A percentile compares a stretch with the other conserved stretches of the same genome.
Conservation (phyloP, 2,329 filamentous ascomycete genomes). For the Pseudopyricularia javanii region DNA sequence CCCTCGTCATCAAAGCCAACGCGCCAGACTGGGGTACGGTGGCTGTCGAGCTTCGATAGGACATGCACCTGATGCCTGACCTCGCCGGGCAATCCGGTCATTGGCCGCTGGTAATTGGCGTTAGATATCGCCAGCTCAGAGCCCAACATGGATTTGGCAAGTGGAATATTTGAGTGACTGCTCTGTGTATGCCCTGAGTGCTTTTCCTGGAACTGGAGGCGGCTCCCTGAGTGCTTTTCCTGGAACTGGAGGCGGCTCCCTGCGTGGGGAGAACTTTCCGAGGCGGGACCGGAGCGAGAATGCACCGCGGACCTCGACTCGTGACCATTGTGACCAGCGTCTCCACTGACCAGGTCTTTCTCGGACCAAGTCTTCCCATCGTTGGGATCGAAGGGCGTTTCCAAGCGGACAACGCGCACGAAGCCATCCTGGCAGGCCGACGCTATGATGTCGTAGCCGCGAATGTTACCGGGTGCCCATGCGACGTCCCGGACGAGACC, state of each 20-base stretch:
- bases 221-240: neutral
- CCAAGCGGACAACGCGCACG: conserved; percentile 76
- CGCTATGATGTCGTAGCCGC: conserved; percentile 81
- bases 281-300: neutral
- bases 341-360: conserved; percentile 27
- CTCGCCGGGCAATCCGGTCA: conserved; percentile 49
- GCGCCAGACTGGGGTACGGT: conserved; percentile 63
- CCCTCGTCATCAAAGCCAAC: conserved; percentile 58
- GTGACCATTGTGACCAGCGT: conserved; percentile 2
- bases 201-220: neutral
- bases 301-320: neutral
- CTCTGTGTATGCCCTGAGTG: neutral
- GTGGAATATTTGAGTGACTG: neutral
- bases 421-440: conserved; percentile 88
- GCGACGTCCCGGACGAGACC: conserved; percentile 76
- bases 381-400: conserved; percentile 38
- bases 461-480: conserved; percentile 85
- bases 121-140: conserved; percentile 13
- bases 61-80: conserved; percentile 51
- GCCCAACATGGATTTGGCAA: conserved; percentile 4
- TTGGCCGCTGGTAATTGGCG: conserved; percentile 33
- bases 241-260: neutral
- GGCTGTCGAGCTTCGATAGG: conserved; percentile 53
- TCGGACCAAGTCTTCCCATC: conserved; percentile 38
- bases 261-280: neutral